Evolutionary conservation across 352 stramenopile genomes (phyloP), one percentile per base, ranked within the genome.

Genomic region (Globisporangium radiosum): DNA sequence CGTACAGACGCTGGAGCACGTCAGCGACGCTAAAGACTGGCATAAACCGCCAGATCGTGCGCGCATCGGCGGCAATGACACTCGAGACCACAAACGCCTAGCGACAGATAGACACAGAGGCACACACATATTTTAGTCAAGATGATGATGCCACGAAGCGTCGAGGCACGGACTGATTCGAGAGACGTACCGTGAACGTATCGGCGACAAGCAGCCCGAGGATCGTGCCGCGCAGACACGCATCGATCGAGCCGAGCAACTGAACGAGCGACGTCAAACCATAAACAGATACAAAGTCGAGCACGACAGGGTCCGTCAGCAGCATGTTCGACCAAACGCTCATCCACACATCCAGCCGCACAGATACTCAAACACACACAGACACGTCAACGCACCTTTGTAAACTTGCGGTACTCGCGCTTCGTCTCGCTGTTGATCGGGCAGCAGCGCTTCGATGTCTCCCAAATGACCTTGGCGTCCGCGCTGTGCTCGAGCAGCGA

Each of bases 391-490:
- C 57, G 36, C 71, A 91, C 79, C 68, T 91, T 95, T 3, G 85
- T 94, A 52, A 91, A 95, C 64, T 95, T 95, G 40, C 81, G 74
- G 51, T 92, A 92, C 59, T 95, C 85, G 33, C 85, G 79, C 63
- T 92, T 93, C 4, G 83, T 92, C 62, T 95, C 84, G 25, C 65
- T 87, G 54, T 94, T 84, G 47, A 95, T 90, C 25, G 85, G 85
- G 38, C 78, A 90, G 63, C 84, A 93, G 5, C 85, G 81, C 66
- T 93, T 93, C 43, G 85, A 75, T 11, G 85, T 92, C 60, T 95
- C 85, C 79, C 80, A 94, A 52, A 95, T 92, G 17, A 95, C 83
- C 60, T 95, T 95, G 19, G 86, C 84, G 47, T 95, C 86, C 11
- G 74, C 77, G 56, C 84, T 89, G 57, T 94, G 81, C 56, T 94